Evolutionary conservation across 2,329 filamentous ascomycete species (phyloP).

Genomic region (Trichoderma brevicompactum): DNA sequence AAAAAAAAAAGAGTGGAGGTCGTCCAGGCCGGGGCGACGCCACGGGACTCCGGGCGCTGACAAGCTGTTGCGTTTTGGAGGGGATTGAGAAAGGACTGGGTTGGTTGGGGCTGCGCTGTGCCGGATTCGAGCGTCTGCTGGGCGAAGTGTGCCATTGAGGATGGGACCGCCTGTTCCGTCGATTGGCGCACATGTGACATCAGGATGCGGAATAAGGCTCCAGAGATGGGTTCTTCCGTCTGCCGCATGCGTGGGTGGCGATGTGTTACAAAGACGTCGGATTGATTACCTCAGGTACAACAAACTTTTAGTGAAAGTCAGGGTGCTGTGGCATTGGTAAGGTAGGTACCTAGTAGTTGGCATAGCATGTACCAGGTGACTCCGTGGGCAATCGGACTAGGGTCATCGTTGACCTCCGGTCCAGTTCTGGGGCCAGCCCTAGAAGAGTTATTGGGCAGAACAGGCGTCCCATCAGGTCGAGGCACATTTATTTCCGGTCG

Average conservation of each 20-base stretch:
- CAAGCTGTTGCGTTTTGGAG: not conserved
- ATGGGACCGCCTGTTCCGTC: slow-evolving; percentile 1
- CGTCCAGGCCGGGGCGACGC: slow-evolving; percentile 24
- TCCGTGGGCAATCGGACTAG: slow-evolving; percentile 3
- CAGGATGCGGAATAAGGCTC: not conserved
- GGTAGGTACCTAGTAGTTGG: too few species aligned
- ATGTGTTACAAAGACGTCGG: not conserved
- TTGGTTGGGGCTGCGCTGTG: not conserved
- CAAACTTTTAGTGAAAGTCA: too few species aligned
- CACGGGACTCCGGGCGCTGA: slow-evolving; percentile 27
- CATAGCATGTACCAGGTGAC: slow-evolving; percentile 1
- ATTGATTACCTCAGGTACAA: not conserved
- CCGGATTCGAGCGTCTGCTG: slow-evolving; percentile 8
- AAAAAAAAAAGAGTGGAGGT: slow-evolving; percentile 23
- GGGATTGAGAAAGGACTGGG: not conserved
- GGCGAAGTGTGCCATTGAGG: not conserved
- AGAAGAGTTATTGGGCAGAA: too few species aligned
- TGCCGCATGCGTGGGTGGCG: not conserved
- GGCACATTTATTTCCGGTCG: not conserved
- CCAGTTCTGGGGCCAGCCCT: slow-evolving; percentile 13
- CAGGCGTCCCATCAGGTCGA: not conserved
- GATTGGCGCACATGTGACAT: slow-evolving; percentile 3
- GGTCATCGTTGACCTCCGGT: not conserved
- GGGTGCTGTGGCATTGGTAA: too few species aligned
- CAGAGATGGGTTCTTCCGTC: not conserved